Base-by-base conservation (phyloP, 495 filamentous ascomycete genomes). In the Parmelia sp. region DNA sequence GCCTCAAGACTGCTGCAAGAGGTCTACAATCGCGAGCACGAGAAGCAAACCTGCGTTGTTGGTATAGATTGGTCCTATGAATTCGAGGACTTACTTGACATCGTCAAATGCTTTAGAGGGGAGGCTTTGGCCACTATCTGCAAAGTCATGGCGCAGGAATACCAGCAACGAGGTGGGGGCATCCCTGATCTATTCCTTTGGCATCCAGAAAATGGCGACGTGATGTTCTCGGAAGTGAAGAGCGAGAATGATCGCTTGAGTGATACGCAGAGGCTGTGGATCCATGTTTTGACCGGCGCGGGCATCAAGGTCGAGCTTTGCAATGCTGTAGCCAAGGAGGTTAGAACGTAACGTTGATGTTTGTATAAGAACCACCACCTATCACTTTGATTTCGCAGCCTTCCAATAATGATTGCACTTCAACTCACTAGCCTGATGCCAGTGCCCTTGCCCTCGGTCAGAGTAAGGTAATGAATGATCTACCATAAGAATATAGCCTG, bases 181-280 rank as follows among this genome's bases (percentile, higher is more conserved):
- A 88, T 98, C 57, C 94, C 94, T 35, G 94, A 98, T 78, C 75
- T 98, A 56, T 90, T 98, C 66, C 82, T 98, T 3, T 98, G 94
- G 94, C 82, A 83, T 49, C 57, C 62, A 57, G 63, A 45, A 66
- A 60, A 57, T 66, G 77, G 77, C 39, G 84, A 87, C 73, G 85
- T 91, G 55, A 84, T 92, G 83, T 96, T 97, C 76, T 82, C 84
- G 4, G 92, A 97, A 75, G 92, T 96, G 57, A 96, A 96, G 81
- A 91, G 88, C 65, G 90, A 91, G 76, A 97, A 96, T 78, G 94
- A 98, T 80, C 84, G 91, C 39, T 79, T 98, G 71, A 96, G 93
- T 75, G 94, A 98, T 80, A 95, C 92, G 40, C 94, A 98, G 76
- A 81, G 94, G 67, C 78, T 98, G 45, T 98, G 94, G 94, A 96